A percentile compares a stretch with the other conserved stretches of the same genome.
These are phyloP conservation scores for Calonectria leucothoes DNA, from an alignment of 2,329 filamentous ascomycete genomes.

Conservation along the genomic window DNA sequence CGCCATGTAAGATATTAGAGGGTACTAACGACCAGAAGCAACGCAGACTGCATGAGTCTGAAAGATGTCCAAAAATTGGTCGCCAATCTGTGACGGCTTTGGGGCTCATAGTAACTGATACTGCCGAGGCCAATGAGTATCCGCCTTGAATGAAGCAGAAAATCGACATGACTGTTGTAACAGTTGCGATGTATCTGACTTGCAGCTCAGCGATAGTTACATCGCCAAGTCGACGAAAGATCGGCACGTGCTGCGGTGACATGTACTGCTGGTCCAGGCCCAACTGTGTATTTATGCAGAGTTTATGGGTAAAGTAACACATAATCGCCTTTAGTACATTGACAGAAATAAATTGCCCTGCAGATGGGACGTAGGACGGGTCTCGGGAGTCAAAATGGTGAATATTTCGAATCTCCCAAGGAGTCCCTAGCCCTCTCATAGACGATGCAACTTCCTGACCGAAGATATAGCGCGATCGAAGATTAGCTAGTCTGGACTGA, in stretches of 20 bases:
- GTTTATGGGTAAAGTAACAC: slow-evolving; percentile 26
- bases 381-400: slow-evolving; percentile 34
- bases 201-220: slow-evolving; percentile 23
- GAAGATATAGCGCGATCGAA: slow-evolving; percentile 32
- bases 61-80: slow-evolving; percentile 30
- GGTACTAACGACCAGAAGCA: slow-evolving; percentile 35
- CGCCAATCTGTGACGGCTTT: slow-evolving; percentile 32
- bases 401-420: slow-evolving; percentile 36
- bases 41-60: slow-evolving; percentile 29
- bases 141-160: slow-evolving; percentile 37
- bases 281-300: slow-evolving; percentile 32
- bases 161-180: slow-evolving; percentile 34
- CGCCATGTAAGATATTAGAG: neutral
- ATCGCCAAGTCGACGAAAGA: slow-evolving; percentile 29
- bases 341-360: slow-evolving; percentile 14
- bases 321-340: slow-evolving; percentile 29
- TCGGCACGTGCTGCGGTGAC: slow-evolving; percentile 19
- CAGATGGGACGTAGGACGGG: slow-evolving; percentile 22
- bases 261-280: slow-evolving; percentile 29
- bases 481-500: neutral
- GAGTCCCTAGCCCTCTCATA: slow-evolving; percentile 33
- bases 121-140: slow-evolving; percentile 28
- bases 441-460: slow-evolving; percentile 35
- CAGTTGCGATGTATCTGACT: slow-evolving; percentile 32
- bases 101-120: slow-evolving; percentile 23